phyloP scores from a whole-genome alignment of 78 protist genomes.

The Anaeramoeba flamelloides region DNA sequence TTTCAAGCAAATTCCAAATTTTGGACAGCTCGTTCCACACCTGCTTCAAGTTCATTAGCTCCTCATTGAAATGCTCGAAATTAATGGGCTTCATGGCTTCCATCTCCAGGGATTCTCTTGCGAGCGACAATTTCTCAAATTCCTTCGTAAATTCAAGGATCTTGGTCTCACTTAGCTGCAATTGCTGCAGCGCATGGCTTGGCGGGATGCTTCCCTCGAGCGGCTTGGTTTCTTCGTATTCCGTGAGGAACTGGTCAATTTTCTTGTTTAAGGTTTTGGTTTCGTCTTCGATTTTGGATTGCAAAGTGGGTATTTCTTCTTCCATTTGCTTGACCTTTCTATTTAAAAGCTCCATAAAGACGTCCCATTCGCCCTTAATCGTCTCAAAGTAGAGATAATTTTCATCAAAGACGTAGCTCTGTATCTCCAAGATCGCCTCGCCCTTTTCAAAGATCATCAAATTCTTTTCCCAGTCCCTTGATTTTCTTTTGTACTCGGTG shows the following conservation, averaged over 20 bases:
- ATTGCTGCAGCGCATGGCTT: constrained; percentile 19
- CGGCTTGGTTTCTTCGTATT: constrained; percentile 39
- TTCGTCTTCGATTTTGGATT: constrained; percentile 31
- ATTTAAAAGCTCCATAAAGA: constrained; percentile 33
- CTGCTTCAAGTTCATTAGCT: constrained; percentile 48
- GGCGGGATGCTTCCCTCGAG: constrained; percentile 40
- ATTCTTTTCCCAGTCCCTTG: constrained; percentile 26
- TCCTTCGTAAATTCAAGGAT: constrained; percentile 27
- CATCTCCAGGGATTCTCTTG: constrained; percentile 56
- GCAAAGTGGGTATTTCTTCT: constrained; percentile 32
- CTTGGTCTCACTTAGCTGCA: constrained; percentile 30
- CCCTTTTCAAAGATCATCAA: constrained; percentile 28
- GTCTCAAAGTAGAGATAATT: constrained; percentile 58
- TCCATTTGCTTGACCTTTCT: constrained; percentile 9
- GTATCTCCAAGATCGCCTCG: constrained; percentile 40
- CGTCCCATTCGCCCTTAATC: constrained; percentile 59
- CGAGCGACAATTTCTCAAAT: constrained; percentile 21
- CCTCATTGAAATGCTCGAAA: constrained; percentile 35
- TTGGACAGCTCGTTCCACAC: constrained; percentile 42
- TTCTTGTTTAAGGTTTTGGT: constrained; percentile 12
- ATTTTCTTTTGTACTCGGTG: constrained; percentile 19
- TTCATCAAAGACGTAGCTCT: constrained; percentile 28
- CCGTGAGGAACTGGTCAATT: neutral
- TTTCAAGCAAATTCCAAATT: constrained; percentile 40
- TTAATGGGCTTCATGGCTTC: constrained; percentile 16